Base-by-base conservation (phyloP, 2,329 filamentous ascomycete species). In the Aureobasidium sp. region DNA sequence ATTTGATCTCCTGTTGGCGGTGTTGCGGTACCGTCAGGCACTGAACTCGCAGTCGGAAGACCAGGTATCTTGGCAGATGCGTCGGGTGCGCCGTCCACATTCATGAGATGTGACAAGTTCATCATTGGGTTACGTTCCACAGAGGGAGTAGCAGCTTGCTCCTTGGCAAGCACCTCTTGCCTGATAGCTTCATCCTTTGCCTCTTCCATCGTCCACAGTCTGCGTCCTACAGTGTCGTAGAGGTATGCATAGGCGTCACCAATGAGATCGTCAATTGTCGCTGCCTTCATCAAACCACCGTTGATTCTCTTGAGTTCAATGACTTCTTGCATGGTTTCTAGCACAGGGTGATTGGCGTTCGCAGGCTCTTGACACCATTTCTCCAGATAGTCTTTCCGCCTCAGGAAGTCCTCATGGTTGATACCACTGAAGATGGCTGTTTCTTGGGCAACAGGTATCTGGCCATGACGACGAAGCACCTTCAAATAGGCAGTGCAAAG, bases 201-300 rank as follows among this genome's bases (percentile, higher is more conserved):
- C 31, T 65, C 61, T 27, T 64, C 69, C 46, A 64, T 65, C 58
- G 70, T 67, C 47, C 79, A 74, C n/a, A 90, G 74, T 3, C 77
- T 78, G 43, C 81, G 81, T 1, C 84, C 84, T 51, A 91, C 76
- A 31, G 86, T 82, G 19, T 81, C 79, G 69, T 90, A 94, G 17
- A 95, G 78, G 51, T 84, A 81, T 1, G 89, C 88, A 72, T 96
- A 99, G 51, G 89, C 86, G 73, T 99, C 94, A 23, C 87, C 88
- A 65, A 96, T 88, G n/a, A 97, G 81, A 69, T 99, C 94, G 68
- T 99, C 94, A 46, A 97, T 93, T 10, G 86, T 80, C 0, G 85
- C 83, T 0, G 87, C 83, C 73, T 96, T 96, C 82, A 95, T 94
- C 8, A 96, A 79, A 49, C 87, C 88, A 42, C 87, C 86, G 69